Evolutionary conservation across 176 grass and related monocot genomes (phyloP), one percentile per base, ranked within the genome.

Genomic region (Oryza meyeriana): DNA sequence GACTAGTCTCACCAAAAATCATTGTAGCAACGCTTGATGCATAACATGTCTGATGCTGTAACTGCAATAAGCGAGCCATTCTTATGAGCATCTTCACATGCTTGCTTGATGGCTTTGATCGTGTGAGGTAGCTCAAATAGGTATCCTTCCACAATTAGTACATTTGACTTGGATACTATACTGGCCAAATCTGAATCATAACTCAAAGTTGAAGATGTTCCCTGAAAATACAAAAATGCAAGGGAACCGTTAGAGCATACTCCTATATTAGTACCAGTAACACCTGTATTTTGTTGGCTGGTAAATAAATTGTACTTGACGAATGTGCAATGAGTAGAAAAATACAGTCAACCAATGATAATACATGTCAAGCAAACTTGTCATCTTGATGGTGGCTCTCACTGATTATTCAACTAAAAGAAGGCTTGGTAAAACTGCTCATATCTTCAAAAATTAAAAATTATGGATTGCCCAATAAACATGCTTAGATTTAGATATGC

Each of bases 11-110:
- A 99, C 93, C 96, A 83, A 69, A 93, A 99, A 76, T 94, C 80
- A 87, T 84, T 84, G 79, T 94, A 93, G 79, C 96, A 95, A 65
- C 85, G 77, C 34, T 95, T 85, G 73, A 99, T 95, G 77, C 96
- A 99, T 82, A 93, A 95, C 26, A 95, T 87, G 75, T 95, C 93
- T 48, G 96, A 99, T 77, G 93, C 91, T 47, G 93, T 95, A 64
- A 95, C 85, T 72, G 91, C 96, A 78, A 95, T 84, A 71, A 99
- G 88, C 27, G 87, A 90, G 65, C 96, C 96, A 74, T 88, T 95
- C 79, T 85, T 85, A 64, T 84, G 89, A 81, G 93, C 96, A 71
- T 95, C 96, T 87, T 95, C 81, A 50, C 96, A 99, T 3, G 96
- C 93, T 82, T 81, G 84, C 61, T 86, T 91, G 76, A 95, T 99